Conservation (phyloP, 192 early-diverging fungal genomes). For the Coemansia sp. region DNA sequence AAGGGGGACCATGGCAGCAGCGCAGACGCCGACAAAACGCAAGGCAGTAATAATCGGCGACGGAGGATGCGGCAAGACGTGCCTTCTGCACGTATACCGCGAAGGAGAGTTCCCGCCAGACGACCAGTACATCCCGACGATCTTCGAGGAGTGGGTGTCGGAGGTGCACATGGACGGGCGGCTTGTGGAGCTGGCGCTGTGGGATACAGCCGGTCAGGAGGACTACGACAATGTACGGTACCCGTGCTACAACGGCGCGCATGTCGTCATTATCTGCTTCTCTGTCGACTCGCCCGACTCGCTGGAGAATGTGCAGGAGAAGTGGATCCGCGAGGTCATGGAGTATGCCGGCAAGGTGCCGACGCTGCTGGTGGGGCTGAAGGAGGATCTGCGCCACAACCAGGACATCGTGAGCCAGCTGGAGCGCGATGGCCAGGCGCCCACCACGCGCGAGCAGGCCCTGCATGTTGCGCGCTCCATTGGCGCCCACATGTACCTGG, state of each 20-base stretch:
- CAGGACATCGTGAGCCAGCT: conserved; percentile 38
- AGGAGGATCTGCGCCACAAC: conserved; percentile 53
- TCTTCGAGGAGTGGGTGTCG: conserved; percentile 94
- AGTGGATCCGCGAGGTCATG: conserved; percentile 46
- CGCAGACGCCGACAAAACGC: conserved; percentile 28
- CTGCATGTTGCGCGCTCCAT: conserved; percentile 76
- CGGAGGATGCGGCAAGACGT: conserved; percentile 91
- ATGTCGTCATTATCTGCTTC: conserved; percentile 93
- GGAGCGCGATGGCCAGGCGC: conserved; percentile 40
- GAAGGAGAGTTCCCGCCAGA: conserved; percentile 76
- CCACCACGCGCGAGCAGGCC: conserved; percentile 59
- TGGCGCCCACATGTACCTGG: conserved; percentile 84
- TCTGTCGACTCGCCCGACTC: conserved; percentile 83
- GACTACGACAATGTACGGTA: conserved; percentile 94
- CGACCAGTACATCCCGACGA: conserved; percentile 78
- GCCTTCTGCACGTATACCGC: conserved; percentile 81
- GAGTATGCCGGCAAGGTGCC: conserved; percentile 40
- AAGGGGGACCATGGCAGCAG: background rate
- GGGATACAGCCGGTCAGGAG: conserved; percentile 97
- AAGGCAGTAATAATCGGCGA: conserved; percentile 92
- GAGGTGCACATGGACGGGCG: conserved; percentile 87
- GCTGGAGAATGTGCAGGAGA: conserved; percentile 72
- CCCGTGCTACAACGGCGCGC: conserved; percentile 87
- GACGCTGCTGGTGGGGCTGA: conserved; percentile 43
- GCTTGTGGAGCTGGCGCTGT: conserved; percentile 85